phyloP scores from a whole-genome alignment of 2,329 filamentous ascomycete species.

The Penicillium expansum region DNA sequence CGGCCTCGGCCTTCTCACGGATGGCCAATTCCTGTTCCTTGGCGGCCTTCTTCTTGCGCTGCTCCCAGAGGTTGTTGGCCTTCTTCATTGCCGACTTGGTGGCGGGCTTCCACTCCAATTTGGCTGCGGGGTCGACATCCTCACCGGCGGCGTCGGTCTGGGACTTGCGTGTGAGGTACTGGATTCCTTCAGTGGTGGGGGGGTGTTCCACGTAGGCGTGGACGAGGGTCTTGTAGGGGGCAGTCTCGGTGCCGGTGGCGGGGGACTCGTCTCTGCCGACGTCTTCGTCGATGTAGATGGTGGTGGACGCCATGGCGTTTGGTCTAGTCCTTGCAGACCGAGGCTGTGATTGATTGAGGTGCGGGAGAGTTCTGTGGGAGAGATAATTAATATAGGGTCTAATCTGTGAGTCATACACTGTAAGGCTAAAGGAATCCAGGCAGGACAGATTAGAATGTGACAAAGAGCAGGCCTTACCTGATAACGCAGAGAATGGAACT shows the following conservation, averaged over 20 bases:
- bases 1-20: conserved; percentile 69
- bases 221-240: conserved; percentile 78
- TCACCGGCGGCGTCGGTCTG: conserved; percentile 59
- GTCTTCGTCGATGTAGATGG: conserved; percentile 76
- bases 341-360: neutral
- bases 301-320: conserved; percentile 33
- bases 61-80: conserved; percentile 69
- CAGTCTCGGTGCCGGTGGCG: conserved; percentile 65
- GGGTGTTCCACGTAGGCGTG: conserved; percentile 73
- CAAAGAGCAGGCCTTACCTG: neutral
- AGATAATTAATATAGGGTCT: conserved; percentile 3
- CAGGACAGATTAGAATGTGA: conserved; percentile 1
- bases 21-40: conserved; percentile 73
- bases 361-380: conserved; percentile 6
- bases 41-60: conserved; percentile 78
- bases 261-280: conserved; percentile 67
- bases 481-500: conserved; percentile 3
- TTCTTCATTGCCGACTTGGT: conserved; percentile 86
- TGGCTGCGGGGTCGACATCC: conserved; percentile 62
- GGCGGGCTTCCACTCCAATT: conserved; percentile 73
- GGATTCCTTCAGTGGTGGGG: conserved; percentile 54
- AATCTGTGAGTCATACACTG: conserved; percentile 20
- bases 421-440: neutral
- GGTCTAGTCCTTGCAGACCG: conserved; percentile 2
- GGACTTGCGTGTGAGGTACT: conserved; percentile 68